Base-by-base conservation (phyloP, 2,329 filamentous ascomycete species). In the Hypoxylon sp. region DNA sequence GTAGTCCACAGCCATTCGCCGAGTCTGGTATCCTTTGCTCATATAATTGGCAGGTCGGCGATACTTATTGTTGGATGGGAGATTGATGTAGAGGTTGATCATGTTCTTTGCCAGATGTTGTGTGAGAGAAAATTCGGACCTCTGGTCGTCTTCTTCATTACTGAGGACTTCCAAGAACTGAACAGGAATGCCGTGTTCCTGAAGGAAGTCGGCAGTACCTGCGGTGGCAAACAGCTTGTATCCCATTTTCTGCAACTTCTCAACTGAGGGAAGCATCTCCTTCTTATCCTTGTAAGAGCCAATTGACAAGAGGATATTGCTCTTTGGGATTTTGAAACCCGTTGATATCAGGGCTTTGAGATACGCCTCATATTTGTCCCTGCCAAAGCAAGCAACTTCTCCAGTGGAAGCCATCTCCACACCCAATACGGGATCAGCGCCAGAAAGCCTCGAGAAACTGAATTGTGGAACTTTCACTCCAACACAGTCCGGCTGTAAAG, bases 341-440 rank as follows among this genome's bases (percentile, higher is more conserved):
- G 96, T 98, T 1, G 96, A 97, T 73, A 99, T 89, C 62, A 99
- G 85, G 58, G 93, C 96, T 84, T 99, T 99, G 75, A 99, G 88
- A 79, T 99, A 99, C 17, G 96, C 96, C 81, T 99, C 96, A 78
- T 97, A 97, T 82, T 98, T 97, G 81, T 97, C 94, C 69, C 90
- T 87, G 78, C 96, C 96, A 76, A 99, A 99, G 78, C 92, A 98
- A 73, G 96, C 96, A 74, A 99, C 96, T 82, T 99, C 96, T 80
- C 96, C 96, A 66, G 96, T 99, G 3, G 96, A 98, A 17, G 96
- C 96, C 96, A 99, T 99, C 83, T 99, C 96, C 5, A 99, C 96
- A 82, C 96, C 96, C 67, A 98, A 87, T 48, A 99, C 94, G 14
- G 96, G 96, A 79, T 99, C 96, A 4, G 96, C 96, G 49, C 96